phyloP scores from a whole-genome alignment of 192 early-diverging fungal genomes.

The Coemansia sp. region DNA sequence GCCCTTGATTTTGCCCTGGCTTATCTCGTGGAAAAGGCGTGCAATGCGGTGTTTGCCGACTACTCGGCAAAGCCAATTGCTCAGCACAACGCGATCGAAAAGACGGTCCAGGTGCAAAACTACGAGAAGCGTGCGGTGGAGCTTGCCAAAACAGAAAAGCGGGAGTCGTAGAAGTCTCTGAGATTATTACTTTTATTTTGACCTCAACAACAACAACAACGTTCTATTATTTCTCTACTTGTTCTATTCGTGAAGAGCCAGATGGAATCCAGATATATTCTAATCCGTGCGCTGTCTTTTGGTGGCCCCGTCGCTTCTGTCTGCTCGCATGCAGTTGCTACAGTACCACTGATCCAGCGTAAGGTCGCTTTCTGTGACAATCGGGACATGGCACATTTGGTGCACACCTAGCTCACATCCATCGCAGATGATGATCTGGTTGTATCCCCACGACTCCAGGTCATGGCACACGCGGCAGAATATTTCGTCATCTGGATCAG shows the following conservation, averaged over 20 bases:
- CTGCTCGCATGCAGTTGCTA: conserved; percentile 18
- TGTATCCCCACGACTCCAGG: conserved; percentile 34
- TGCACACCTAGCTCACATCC: conserved; percentile 50
- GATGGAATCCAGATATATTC: not conserved
- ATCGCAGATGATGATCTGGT: conserved; percentile 55
- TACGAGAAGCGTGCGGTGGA: conserved; percentile 22
- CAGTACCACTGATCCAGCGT: conserved; percentile 51
- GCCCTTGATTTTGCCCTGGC: conserved; percentile 84
- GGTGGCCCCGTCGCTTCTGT: not conserved
- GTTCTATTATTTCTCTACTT: not conserved
- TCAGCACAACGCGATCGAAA: conserved; percentile 20
- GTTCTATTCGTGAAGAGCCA: not conserved
- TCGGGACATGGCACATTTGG: conserved; percentile 48
- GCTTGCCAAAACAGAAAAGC: conserved; percentile 1
- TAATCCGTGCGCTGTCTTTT: conserved; percentile 24
- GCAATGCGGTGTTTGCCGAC: conserved; percentile 80
- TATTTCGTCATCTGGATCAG: conserved; percentile 51
- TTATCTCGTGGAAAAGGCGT: conserved; percentile 76
- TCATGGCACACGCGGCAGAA: conserved; percentile 33
- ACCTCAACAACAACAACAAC: too few relatives aligned
- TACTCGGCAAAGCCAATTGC: conserved; percentile 84
- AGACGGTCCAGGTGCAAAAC: conserved; percentile 35
- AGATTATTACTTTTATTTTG: not conserved
- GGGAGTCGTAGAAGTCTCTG: not conserved
- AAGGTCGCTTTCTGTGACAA: conserved; percentile 41